A percentile compares a stretch with the other conserved stretches of the same genome.
Evolutionary conservation across 2,329 filamentous ascomycete genomes (phyloP).

Genomic region (Metarhizium guizhouense): DNA sequence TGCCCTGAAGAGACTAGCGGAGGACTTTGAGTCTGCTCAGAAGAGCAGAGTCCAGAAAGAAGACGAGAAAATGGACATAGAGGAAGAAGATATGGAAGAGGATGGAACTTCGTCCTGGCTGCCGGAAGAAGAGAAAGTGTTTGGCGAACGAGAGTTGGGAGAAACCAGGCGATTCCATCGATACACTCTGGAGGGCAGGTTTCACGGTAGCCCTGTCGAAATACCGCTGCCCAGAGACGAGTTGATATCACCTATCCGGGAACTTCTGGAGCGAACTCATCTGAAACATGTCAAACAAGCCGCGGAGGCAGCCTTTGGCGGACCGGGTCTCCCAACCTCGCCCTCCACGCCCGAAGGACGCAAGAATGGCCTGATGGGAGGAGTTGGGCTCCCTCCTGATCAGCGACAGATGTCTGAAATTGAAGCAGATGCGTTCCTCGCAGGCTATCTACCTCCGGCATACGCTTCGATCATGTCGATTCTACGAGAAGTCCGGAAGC

Average conservation of each 20-base stretch:
- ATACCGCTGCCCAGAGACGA: constrained; percentile 63
- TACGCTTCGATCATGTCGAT: constrained; percentile 61
- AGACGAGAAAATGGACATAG: constrained; percentile 12
- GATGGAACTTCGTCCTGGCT: constrained; percentile 18
- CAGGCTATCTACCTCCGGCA: constrained; percentile 59
- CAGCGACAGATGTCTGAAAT: constrained; percentile 64
- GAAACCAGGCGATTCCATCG: constrained; percentile 55
- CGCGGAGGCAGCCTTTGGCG: constrained; percentile 69
- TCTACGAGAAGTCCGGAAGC: constrained; percentile 64
- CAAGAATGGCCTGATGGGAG: constrained; percentile 50
- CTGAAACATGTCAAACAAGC: constrained; percentile 66
- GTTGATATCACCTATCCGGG: constrained; percentile 60
- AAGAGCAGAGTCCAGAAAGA: constrained; percentile 25
- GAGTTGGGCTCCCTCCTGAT: constrained; percentile 54
- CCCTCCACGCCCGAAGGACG: constrained; percentile 56
- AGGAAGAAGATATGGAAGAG: constrained; percentile 16
- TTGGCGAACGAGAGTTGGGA: constrained; percentile 22
- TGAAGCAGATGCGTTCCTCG: constrained; percentile 64
- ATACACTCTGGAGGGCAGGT: constrained; percentile 65
- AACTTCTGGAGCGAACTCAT: constrained; percentile 58
- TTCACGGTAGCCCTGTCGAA: constrained; percentile 63
- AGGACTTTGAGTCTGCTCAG: constrained; percentile 43
- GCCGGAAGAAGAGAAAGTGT: constrained; percentile 20
- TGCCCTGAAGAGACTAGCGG: constrained; percentile 45
- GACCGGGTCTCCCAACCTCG: constrained; percentile 65